Evolutionary conservation across 2,329 filamentous ascomycete species (phyloP), one percentile per base, ranked within the genome.

Genomic region (Colletotrichum camelliae): DNA sequence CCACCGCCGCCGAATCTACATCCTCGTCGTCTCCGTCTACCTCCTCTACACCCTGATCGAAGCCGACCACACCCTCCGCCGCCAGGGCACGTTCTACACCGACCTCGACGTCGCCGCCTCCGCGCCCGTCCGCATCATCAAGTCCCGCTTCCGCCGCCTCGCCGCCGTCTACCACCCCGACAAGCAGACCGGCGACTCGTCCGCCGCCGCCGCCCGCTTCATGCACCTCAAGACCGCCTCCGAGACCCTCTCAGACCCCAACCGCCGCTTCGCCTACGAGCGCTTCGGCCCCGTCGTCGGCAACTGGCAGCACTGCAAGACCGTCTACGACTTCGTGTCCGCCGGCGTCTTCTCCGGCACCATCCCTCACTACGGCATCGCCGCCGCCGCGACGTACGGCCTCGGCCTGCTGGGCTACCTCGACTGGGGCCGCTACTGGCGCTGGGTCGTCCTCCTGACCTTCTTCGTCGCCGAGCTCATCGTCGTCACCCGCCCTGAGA

Each of bases 21-120:
- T 96, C 82, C 88, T 93, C 79, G 95, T 98, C 81, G 93, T 98
- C 67, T 88, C 93, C 65, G 86, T 91, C 76, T 99, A 98, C 86
- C 94, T 98, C 48, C 86, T 94, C 78, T 98, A 98, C 88, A 98
- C 96, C 62, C 92, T 98, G 80, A 97, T 96, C 87, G 96, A 98
- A 86, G 94, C 95, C 81, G 95, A 98, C 88, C 92, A 94, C 87
- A 92, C 95, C 77, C 89, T 98, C 33, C 93, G 92, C 77, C 87
- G 89, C 60, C 87, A 89, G 2, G 92, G 94, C 21, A 93, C 95
- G 84, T 98, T 94, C 87, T 98, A 98, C 86, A 88, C 91, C 62
- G 90, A 94, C 77, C 91, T 99, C 1, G 92, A 92, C 43, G 90
- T 98, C 1, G 88, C 93, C 15, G 88, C 93, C 48, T 84, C 90